Conservation (phyloP, 768 basidiomycete species). For the Mycena albidolilacea region DNA sequence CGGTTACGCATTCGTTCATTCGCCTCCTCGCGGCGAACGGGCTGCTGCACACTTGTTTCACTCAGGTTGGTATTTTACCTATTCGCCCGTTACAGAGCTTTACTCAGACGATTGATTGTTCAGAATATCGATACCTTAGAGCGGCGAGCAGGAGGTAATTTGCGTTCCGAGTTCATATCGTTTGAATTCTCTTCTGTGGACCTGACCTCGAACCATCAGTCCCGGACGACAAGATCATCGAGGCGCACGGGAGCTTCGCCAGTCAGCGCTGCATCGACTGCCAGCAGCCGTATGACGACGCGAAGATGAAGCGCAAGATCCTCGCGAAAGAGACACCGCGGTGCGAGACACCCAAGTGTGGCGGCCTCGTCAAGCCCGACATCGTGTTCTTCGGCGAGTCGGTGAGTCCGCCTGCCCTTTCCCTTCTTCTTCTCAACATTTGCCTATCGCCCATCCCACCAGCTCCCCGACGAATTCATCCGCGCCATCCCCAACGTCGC, state of each 20-base stretch:
- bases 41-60: conserved; percentile 84
- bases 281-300: conserved; percentile 67
- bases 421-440: background rate
- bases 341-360: conserved; percentile 68
- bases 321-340: conserved; percentile 74
- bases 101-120: background rate
- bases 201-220: conserved; percentile 49
- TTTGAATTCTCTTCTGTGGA: background rate
- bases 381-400: conserved; percentile 94
- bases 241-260: conserved; percentile 98
- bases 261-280: conserved; percentile 88
- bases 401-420: background rate
- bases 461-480: conserved; percentile 86
- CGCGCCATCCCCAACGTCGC: conserved; percentile 64
- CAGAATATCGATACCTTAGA: conserved; percentile 97
- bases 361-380: conserved; percentile 90
- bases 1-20: conserved; percentile 92
- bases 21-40: conserved; percentile 79
- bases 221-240: conserved; percentile 80
- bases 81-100: background rate
- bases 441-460: background rate
- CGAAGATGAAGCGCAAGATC: conserved; percentile 78
- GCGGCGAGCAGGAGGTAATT: conserved; percentile 72
- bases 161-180: too few relatives aligned
- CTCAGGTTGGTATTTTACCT: conserved; percentile 53